Evolutionary conservation across 352 stramenopile genomes (phyloP), one percentile per base, ranked within the genome.

Genomic region (Globisporangium solare): DNA sequence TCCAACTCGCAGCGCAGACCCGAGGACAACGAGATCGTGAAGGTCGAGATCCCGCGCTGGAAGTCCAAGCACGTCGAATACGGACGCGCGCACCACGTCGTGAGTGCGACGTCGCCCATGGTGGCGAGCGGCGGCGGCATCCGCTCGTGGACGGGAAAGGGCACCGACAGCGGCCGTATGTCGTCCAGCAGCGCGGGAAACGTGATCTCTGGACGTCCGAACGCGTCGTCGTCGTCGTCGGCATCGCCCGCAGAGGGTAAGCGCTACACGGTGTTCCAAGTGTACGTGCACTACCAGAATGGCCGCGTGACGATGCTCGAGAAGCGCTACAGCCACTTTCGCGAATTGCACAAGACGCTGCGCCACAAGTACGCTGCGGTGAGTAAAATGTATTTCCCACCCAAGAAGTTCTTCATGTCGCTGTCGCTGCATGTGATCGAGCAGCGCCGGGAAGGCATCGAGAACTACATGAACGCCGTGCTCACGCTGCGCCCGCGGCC

Each of bases 341-440:
- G 85, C 1, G 83, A 90, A 50, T 72, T 94, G 20, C 85, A 94
- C 71, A 91, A 92, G 64, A 61, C 74, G 48, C 64, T 94, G 47
- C 72, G 85, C 20, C 74, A 73, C 64, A 89, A 89, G 61, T 93
- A 93, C 63, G 79, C 79, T 0, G 83, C 79, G 0, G 83, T 94
- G 8, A 78, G 76, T 52, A 89, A 88, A 47, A 73, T 93, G 24
- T 90, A 89, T 54, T 94, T 94, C 55, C 85, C 85, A 8, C 85
- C 83, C 4, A 92, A 93, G 52, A 89, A 91, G 56, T 90, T 92
- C 58, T 94, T 94, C 59, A 81, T 88, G 65, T 93, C 83, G 47
- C 60, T 92, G n/a, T 94, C 85, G 32, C 67, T 94, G 14, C 79
- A 88, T 53, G 85, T 94, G 42, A 94, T 94, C 60, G 83, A 92